Base-by-base conservation (phyloP, 139 green algal genomes). In the Chlamydomonas sphaeroides region DNA sequence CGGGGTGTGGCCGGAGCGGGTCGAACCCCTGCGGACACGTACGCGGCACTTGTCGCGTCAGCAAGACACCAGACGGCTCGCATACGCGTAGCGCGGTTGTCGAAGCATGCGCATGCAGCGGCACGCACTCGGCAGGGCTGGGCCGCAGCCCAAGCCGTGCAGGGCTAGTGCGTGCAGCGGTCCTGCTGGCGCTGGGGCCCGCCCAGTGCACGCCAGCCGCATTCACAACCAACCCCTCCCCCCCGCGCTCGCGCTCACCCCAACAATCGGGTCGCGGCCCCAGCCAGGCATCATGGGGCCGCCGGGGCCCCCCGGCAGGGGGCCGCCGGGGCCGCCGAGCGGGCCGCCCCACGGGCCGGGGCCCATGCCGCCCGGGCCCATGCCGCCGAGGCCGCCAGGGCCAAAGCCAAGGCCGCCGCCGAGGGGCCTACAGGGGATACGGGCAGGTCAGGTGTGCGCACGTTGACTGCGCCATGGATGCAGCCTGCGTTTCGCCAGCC, bases 11-110 rank as follows among this genome's bases (percentile, higher is more conserved):
- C 62, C 75, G 75, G 42, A 82, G 49, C 15, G 75, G 75, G 62
- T 82, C 75, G 62, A 65, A 82, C 32, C 75, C 75, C 75, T 82
- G 74, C n/a, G 45, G 45, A 51, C 8, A n/a, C n/a, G n/a, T n/a
- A n/a, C n/a, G n/a, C n/a, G n/a, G n/a, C n/a, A n/a, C n/a, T n/a
- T n/a, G n/a, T n/a, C n/a, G n/a, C n/a, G n/a, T n/a, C n/a, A n/a
- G n/a, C n/a, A n/a, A n/a, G n/a, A n/a, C n/a, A n/a, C n/a, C n/a
- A n/a, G n/a, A n/a, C n/a, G n/a, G n/a, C n/a, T n/a, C n/a, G n/a
- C n/a, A n/a, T n/a, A n/a, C n/a, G n/a, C n/a, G n/a, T n/a, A n/a
- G n/a, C n/a, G n/a, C n/a, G n/a, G n/a, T n/a, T n/a, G n/a, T n/a
- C n/a, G n/a, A n/a, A n/a, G n/a, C n/a, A n/a, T n/a, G n/a, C n/a